Conservation (phyloP, 1,139 yeast genomes). For the Hansenula lynferdii region DNA sequence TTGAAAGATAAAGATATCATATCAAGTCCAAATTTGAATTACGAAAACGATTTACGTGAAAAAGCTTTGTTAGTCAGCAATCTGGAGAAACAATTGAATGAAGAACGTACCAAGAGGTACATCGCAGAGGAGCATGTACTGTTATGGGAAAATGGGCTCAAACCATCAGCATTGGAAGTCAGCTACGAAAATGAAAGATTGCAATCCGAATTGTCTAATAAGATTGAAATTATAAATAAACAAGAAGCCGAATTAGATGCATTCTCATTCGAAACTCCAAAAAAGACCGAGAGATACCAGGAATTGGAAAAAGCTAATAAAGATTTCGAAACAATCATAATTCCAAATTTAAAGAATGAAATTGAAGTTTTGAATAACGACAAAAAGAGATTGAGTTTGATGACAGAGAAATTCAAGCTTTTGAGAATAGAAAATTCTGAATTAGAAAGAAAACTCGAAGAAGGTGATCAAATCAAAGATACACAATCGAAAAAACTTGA, state of each 20-base stretch:
- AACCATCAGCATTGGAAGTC: constrained; percentile 50
- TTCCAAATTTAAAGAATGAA: constrained; percentile 40
- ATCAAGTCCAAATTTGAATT: constrained; percentile 14
- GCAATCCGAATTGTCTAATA: constrained; percentile 40
- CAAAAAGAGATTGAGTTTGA: constrained; percentile 12
- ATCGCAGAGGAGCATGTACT: constrained; percentile 68
- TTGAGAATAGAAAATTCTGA: constrained; percentile 25
- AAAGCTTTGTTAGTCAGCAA: constrained; percentile 45
- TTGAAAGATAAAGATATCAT: constrained; percentile 23
- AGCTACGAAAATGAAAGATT: constrained; percentile 53
- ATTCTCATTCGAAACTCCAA: constrained; percentile 23
- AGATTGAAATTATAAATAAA: constrained; percentile 41
- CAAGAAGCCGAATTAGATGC: constrained; percentile 23
- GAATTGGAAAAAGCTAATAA: constrained; percentile 38
- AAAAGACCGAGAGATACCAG: constrained; percentile 34
- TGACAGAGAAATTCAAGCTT: constrained; percentile 21
- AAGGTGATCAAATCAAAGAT: background rate
- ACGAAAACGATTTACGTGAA: constrained; percentile 33
- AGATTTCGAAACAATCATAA: constrained; percentile 35
- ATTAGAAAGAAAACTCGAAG: constrained; percentile 11
- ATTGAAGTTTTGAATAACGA: constrained; percentile 24
- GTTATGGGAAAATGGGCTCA: constrained; percentile 47
- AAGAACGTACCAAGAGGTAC: constrained; percentile 60
- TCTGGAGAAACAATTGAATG: constrained; percentile 52
- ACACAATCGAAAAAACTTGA: background rate